phyloP scores from a whole-genome alignment of 768 basidiomycete genomes.

The Tylopilus plumbeoviolaceoides region DNA sequence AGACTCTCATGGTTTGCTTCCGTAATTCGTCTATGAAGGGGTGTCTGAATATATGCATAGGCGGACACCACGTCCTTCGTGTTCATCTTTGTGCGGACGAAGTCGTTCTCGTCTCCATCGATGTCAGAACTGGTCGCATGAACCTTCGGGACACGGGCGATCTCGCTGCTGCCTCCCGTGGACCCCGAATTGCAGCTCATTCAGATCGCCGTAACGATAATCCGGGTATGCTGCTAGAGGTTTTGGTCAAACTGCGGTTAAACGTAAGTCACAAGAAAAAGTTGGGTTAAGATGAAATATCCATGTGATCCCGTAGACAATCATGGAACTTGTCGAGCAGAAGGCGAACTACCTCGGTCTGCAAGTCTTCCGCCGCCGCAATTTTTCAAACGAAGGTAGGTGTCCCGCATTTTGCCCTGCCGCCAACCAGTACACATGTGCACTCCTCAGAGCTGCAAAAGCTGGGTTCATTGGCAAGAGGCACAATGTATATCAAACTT shows the following conservation, averaged over 20 bases:
- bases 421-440: background rate
- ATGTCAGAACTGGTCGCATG: conserved; percentile 74
- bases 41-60: conserved; percentile 32
- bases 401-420: conserved; percentile 1
- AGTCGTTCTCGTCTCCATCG: conserved; percentile 71
- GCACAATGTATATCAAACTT: conserved; percentile 72
- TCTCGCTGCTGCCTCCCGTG: conserved; percentile 69
- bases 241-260: conserved; percentile 56
- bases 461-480: conserved; percentile 60
- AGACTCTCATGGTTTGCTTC: conserved; percentile 48
- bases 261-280: conserved; percentile 43
- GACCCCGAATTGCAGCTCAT: conserved; percentile 55
- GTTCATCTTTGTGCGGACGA: conserved; percentile 75
- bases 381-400: conserved; percentile 63
- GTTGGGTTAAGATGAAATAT: background rate
- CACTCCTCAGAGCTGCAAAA: conserved; percentile 56
- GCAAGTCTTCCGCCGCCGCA: conserved; percentile 63
- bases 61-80: conserved; percentile 53
- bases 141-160: conserved; percentile 79
- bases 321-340: conserved; percentile 76
- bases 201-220: conserved; percentile 67
- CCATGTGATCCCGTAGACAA: conserved; percentile 55
- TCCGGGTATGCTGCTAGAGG: conserved; percentile 54
- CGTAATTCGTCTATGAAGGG: background rate
- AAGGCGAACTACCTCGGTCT: conserved; percentile 86